phyloP scores from a whole-genome alignment of 2,329 filamentous ascomycete species.

The Fusarium tuaranense region DNA sequence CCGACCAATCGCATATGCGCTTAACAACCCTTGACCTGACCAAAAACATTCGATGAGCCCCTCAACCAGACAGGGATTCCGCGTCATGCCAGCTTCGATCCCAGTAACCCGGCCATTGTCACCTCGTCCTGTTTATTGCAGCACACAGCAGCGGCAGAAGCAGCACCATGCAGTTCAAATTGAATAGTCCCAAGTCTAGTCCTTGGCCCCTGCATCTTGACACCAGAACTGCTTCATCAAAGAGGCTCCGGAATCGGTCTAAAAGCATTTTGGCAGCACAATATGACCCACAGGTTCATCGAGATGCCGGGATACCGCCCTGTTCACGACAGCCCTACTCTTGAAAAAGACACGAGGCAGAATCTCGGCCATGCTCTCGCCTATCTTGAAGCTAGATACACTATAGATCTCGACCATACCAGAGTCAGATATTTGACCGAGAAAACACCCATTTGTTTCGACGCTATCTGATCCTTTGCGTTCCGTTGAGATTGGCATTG shows the following conservation, averaged over 20 bases:
- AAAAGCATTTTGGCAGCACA: background rate
- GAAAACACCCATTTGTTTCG: background rate
- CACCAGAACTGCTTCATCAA: background rate
- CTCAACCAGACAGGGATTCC: slow-evolving; percentile 23
- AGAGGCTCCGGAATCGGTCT: background rate
- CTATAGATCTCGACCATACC: slow-evolving; percentile 9
- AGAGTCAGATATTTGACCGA: background rate
- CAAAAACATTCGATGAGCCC: slow-evolving; percentile 36
- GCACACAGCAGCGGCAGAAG: background rate
- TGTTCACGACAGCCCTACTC: background rate
- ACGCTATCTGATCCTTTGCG: slow-evolving; percentile 10
- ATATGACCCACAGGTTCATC: slow-evolving; percentile 7
- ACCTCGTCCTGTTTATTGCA: background rate
- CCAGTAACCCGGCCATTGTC: slow-evolving; percentile 1
- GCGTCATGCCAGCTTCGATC: slow-evolving; percentile 7
- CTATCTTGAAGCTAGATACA: slow-evolving; percentile 27
- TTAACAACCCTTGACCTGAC: slow-evolving; percentile 20
- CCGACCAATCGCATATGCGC: slow-evolving; percentile 25
- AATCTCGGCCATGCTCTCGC: slow-evolving; percentile 30
- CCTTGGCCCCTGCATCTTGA: background rate
- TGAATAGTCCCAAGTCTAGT: background rate
- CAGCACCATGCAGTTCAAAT: background rate
- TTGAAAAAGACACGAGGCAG: background rate
- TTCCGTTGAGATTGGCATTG: slow-evolving; percentile 11
- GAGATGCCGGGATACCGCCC: slow-evolving; percentile 3